Evolutionary conservation across 805 yeast species (phyloP).

Genomic region (Isabelozyma pseudorhagii): DNA sequence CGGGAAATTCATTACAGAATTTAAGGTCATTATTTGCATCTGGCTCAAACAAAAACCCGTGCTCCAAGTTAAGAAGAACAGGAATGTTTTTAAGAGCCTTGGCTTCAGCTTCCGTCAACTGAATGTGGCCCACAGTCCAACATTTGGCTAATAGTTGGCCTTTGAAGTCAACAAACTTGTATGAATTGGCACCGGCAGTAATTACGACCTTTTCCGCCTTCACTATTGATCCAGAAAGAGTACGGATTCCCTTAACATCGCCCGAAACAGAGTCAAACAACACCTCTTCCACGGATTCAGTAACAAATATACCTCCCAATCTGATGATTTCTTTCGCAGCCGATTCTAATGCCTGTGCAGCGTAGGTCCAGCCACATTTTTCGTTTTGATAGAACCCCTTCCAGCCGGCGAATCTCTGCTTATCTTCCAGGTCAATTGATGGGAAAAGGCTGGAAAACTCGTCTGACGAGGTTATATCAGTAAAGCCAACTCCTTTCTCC

Average conservation of each 20-base stretch:
- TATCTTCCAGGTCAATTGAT: conserved; percentile 2
- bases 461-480: neutral
- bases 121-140: conserved; percentile 41
- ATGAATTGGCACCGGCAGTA: conserved; percentile 39
- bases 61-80: conserved; percentile 32
- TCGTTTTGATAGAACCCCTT: conserved; percentile 1
- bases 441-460: conserved; percentile 1
- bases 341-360: conserved; percentile 2
- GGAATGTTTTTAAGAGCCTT: conserved; percentile 25
- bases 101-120: conserved; percentile 30
- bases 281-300: conserved; percentile 18
- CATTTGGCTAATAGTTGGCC: conserved; percentile 36
- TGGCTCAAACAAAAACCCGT: conserved; percentile 43
- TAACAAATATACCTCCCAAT: conserved; percentile 30
- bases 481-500: conserved; percentile 1
- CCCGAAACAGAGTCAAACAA: conserved; percentile 6
- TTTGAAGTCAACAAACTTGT: conserved; percentile 28
- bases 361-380: conserved; percentile 5
- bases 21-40: conserved; percentile 31
- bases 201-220: conserved; percentile 25
- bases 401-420: conserved; percentile 2
- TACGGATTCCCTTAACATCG: conserved; percentile 19
- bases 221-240: conserved; percentile 19
- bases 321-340: conserved; percentile 20
- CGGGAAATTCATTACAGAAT: conserved; percentile 40